These are phyloP conservation scores for Lactarius trivialis DNA, from an alignment of 768 basidiomycete genomes.

Conservation along the genomic window DNA sequence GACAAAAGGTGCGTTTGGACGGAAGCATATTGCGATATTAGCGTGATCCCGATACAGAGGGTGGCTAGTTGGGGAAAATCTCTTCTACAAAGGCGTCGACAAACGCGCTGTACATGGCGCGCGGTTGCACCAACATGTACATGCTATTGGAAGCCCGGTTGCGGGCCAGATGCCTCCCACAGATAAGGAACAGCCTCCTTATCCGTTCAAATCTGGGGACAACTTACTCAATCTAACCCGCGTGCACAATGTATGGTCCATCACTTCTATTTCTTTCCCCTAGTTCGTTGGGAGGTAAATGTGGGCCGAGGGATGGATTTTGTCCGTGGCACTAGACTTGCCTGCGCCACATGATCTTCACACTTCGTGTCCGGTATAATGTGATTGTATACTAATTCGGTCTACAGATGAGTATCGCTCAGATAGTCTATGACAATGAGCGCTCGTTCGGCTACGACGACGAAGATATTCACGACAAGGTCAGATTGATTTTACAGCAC, in stretches of 20 bases:
- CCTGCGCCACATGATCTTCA: background rate
- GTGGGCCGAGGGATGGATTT: background rate
- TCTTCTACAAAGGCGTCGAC: slow-evolving; percentile 90
- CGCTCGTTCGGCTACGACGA: slow-evolving; percentile 70
- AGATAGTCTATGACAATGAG: slow-evolving; percentile 92
- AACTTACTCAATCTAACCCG: slow-evolving; percentile 67
- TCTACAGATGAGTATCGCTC: slow-evolving; percentile 81
- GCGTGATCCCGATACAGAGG: background rate
- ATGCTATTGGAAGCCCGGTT: slow-evolving; percentile 28
- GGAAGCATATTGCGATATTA: background rate
- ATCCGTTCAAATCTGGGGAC: slow-evolving; percentile 75
- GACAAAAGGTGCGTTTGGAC: slow-evolving; percentile 57
- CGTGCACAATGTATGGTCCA: slow-evolving; percentile 67
- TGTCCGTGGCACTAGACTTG: background rate
- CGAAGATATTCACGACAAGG: slow-evolving; percentile 69
- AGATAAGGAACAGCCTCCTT: slow-evolving; percentile 60
- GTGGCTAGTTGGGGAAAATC: slow-evolving; percentile 76
- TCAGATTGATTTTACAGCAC: slow-evolving; percentile 25
- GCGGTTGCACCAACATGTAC: slow-evolving; percentile 57
- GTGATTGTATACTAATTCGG: slow-evolving; percentile 1
- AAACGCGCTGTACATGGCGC: slow-evolving; percentile 76
- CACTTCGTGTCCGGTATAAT: background rate
- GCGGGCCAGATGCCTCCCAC: background rate
- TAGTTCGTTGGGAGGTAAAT: background rate
- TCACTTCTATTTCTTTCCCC: background rate